phyloP scores from a whole-genome alignment of 2,329 filamentous ascomycete species.

The Fusarium annulatum region DNA sequence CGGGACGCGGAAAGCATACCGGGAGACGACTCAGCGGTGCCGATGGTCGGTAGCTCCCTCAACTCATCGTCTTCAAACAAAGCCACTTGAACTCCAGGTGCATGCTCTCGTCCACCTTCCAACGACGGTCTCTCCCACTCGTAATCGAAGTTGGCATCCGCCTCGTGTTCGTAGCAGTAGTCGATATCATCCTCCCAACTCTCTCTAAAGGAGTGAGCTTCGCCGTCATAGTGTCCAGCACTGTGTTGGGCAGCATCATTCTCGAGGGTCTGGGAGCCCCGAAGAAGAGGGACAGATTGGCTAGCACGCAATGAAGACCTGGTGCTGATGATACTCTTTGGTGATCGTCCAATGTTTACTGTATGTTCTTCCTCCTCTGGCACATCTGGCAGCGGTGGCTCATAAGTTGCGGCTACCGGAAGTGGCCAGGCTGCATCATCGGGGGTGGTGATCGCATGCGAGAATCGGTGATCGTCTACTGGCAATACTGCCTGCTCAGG shows the following conservation, averaged over 20 bases:
- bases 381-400: constrained; percentile 65
- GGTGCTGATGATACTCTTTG: constrained; percentile 59
- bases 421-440: constrained; percentile 58
- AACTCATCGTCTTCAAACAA: constrained; percentile 41
- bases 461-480: constrained; percentile 40
- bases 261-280: constrained; percentile 58
- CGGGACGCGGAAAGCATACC: constrained; percentile 44
- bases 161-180: constrained; percentile 76
- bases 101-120: constrained; percentile 51
- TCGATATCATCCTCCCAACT: constrained; percentile 78
- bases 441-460: constrained; percentile 56
- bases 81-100: constrained; percentile 40
- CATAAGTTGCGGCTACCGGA: constrained; percentile 47
- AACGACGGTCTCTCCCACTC: constrained; percentile 71
- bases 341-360: constrained; percentile 52
- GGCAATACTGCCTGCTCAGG: constrained; percentile 17
- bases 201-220: constrained; percentile 51
- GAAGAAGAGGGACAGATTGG: constrained; percentile 65
- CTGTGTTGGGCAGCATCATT: constrained; percentile 50
- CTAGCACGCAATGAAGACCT: constrained; percentile 65
- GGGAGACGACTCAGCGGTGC: constrained; percentile 40
- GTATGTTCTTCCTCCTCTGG: constrained; percentile 71
- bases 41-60: constrained; percentile 30
- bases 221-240: constrained; percentile 30
- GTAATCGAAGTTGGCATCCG: constrained; percentile 74